Conservation (phyloP, 495 filamentous ascomycete genomes). For the Pseudevernia furfuracea region DNA sequence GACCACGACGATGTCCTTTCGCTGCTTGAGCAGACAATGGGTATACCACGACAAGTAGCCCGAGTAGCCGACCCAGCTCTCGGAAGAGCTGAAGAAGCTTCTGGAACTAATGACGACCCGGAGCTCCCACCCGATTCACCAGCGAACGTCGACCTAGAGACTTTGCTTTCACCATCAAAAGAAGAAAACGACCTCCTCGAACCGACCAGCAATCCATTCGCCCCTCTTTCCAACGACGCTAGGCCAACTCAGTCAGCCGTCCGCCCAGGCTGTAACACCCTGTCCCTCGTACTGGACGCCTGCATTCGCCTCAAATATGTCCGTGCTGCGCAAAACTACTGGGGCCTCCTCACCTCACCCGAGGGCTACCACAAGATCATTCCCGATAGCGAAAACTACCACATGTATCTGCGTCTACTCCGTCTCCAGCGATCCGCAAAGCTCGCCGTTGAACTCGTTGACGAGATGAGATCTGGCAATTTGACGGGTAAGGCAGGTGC, state of each 20-base stretch:
- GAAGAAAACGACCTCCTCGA: conserved; percentile 1
- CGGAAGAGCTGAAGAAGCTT: background rate
- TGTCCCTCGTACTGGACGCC: conserved; percentile 60
- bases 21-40: conserved; percentile 70
- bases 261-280: conserved; percentile 54
- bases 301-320: conserved; percentile 46
- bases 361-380: conserved; percentile 39
- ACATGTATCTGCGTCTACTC: conserved; percentile 60
- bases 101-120: background rate
- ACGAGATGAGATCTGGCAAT: conserved; percentile 32
- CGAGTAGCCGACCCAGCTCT: conserved; percentile 8
- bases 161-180: background rate
- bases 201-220: conserved; percentile 6
- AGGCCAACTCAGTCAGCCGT: conserved; percentile 34
- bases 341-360: conserved; percentile 55
- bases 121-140: background rate
- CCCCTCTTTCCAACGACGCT: conserved; percentile 12
- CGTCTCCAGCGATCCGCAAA: conserved; percentile 52
- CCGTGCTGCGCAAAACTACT: conserved; percentile 55
- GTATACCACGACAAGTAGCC: conserved; percentile 42
- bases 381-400: conserved; percentile 64
- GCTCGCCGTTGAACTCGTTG: conserved; percentile 46
- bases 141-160: conserved; percentile 7
- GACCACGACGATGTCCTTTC: conserved; percentile 63
- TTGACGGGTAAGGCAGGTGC: conserved; percentile 27